Base-by-base conservation (phyloP, 495 filamentous ascomycete species). In the Aspergillus sclerotiicarbonarius region DNA sequence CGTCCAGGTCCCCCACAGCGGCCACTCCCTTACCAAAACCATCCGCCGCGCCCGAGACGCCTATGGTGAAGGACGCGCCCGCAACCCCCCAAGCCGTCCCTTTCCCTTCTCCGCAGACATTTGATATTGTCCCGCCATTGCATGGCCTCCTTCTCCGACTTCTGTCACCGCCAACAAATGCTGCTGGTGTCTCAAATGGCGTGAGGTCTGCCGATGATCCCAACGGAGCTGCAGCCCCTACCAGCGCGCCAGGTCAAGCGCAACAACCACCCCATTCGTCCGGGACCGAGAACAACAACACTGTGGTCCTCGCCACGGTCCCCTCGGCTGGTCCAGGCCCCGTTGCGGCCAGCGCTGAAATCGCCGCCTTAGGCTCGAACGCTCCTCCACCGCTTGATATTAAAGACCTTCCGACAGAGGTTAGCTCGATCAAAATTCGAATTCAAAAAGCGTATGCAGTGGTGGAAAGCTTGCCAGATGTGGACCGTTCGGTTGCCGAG, bases 91-190 rank as follows among this genome's bases (percentile, higher is more conserved):
- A 54, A 78, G 83, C 76, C 29, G 69, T 74, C 16, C 62, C 71
- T 6, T 77, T 85, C 51, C 84, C 80, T 55, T 62, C 80, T 49
- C 81, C 83, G 6, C 73, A 81, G 57, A 85, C 85, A 18, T 87
- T 96, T 71, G 92, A 96, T 79, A 85, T 90, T 59, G 80, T 97
- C 49, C 91, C 94, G 51, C 82, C 90, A 49, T 81, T 97, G 48
- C 84, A 90, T 68, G 80, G 84, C 10, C 83, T 96, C 62, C 82
- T 97, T 46, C 77, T 85, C 56, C 89, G 87, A 41, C 83, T 96
- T 33, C 82, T 89, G 56, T 72, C 77, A 20, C 67, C 62, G 3
- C 62, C 69, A 18, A 43, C 56, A 18, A 67, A 53, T 37, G 19
- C 19, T 16, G 62, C 54, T 2, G 52, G 51, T 2, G 39, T 60